Base-by-base conservation (phyloP, 768 basidiomycete genomes). In the Suillus clintonianus region DNA sequence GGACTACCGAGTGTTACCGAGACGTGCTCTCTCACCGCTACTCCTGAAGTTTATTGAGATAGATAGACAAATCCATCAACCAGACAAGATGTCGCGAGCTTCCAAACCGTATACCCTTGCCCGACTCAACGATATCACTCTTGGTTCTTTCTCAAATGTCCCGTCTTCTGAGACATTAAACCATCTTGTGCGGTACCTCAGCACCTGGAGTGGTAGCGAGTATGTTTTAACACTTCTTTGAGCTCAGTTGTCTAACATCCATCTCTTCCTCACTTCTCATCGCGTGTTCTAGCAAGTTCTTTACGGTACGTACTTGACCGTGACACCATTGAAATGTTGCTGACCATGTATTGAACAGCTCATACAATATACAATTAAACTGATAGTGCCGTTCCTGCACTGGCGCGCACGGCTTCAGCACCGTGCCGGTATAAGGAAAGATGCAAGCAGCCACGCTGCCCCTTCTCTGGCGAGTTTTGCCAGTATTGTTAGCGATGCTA, bases 151-250 rank as follows among this genome's bases (percentile, higher is more conserved):
- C 71, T 75, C 84, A 34, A 72, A 73, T 37, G 75, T 90, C 11
- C 84, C 84, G 30, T 81, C 86, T 1, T 89, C 89, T 8, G 81
- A 87, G 65, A 86, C 82, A 6, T 73, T 94, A 50, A 82, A 92
- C 69, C 92, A 92, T 74, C 80, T 92, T 10, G 82, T 92, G 43
- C 81, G 90, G 70, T 93, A 86, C 71, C 79, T 94, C 59, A 87
- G 89, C 61, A 91, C 92, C 69, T 94, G 91, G 90, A 89, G 86
- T 73, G 92, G 92, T 32, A 92, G 86, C 85, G 93, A 95, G 92
- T 93, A 80, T 74, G 86, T 86, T 65, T 66, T 39, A 15, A 24
- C 37, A 27, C 36, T 39, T 42, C 64, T 32, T 67, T 54, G 56
- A 57, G 61, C 64, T 69, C 27, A 42, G 34, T 63, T 51, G 43